Conservation (phyloP, 352 stramenopile genomes). For the Bremia lactucae region DNA sequence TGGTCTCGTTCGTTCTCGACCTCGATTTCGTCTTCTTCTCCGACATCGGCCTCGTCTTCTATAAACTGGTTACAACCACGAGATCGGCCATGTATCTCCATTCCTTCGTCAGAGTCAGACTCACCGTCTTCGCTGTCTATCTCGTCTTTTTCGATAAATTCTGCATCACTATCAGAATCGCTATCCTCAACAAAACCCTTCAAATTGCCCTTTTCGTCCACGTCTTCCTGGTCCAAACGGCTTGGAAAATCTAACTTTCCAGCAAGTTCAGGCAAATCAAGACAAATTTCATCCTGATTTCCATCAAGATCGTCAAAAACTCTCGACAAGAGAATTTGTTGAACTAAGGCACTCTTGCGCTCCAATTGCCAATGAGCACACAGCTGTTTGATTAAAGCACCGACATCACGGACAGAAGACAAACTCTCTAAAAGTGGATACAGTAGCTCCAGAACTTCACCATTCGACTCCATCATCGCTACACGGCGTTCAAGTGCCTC, state of each 20-base stretch:
- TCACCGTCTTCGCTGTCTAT: constrained; percentile 38
- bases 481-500: constrained; percentile 18
- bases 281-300: constrained; percentile 61
- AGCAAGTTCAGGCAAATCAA: constrained; percentile 43
- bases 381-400: constrained; percentile 44
- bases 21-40: constrained; percentile 36
- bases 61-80: constrained; percentile 51
- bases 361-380: constrained; percentile 59
- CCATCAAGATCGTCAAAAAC: constrained; percentile 82
- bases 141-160: constrained; percentile 22
- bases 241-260: constrained; percentile 69
- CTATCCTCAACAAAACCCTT: constrained; percentile 56
- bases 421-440: constrained; percentile 63
- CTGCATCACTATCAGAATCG: constrained; percentile 55
- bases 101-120: constrained; percentile 58
- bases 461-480: constrained; percentile 33
- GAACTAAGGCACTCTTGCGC: constrained; percentile 43
- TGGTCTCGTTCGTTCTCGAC: constrained; percentile 25
- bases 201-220: constrained; percentile 75
- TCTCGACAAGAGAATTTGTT: constrained; percentile 58
- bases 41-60: constrained; percentile 68
- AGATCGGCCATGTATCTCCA: constrained; percentile 15
- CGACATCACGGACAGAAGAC: constrained; percentile 58
- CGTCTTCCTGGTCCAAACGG: constrained; percentile 67
- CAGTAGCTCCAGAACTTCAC: constrained; percentile 54